Evolutionary conservation across 2,329 filamentous ascomycete species (phyloP).

Genomic region (Pseudopyrenochaeta lycopersici): DNA sequence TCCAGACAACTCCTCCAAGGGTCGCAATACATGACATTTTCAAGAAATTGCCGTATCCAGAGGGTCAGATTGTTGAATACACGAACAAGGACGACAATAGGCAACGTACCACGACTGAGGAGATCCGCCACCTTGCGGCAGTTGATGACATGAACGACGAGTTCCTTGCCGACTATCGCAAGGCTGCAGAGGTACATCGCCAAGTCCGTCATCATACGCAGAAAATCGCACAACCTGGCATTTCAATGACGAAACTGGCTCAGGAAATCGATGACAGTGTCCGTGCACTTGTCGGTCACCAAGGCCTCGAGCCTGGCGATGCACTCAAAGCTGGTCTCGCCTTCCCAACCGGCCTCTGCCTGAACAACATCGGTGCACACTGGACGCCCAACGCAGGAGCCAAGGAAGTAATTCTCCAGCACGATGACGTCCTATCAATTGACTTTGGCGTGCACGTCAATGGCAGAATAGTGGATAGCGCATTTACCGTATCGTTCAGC

Average conservation of each 20-base stretch:
- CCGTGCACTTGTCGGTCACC: constrained; percentile 76
- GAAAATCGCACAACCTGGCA: constrained; percentile 79
- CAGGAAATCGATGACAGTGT: constrained; percentile 85
- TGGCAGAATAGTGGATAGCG: constrained; percentile 75
- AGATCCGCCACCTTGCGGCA: constrained; percentile 74
- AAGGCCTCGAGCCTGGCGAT: constrained; percentile 78
- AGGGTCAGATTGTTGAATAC: too few relatives aligned
- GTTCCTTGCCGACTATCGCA: constrained; percentile 80
- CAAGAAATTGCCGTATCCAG: too few relatives aligned
- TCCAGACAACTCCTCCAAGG: too few relatives aligned
- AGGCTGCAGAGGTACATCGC: constrained; percentile 85
- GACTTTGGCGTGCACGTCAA: constrained; percentile 77
- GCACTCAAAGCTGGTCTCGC: constrained; percentile 81
- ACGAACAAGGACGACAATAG: constrained; percentile 78
- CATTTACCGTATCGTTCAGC: constrained; percentile 74
- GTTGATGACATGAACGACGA: constrained; percentile 76
- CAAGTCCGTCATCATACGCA: constrained; percentile 85
- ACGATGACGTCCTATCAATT: constrained; percentile 78
- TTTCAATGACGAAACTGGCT: constrained; percentile 79
- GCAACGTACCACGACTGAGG: constrained; percentile 80
- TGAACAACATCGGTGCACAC: constrained; percentile 85
- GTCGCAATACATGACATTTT: too few relatives aligned
- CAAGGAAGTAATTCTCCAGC: constrained; percentile 76
- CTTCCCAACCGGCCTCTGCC: constrained; percentile 82
- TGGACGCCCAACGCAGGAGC: constrained; percentile 87